These are phyloP conservation scores for Ganoderma lucidum DNA, from an alignment of 1,284 basidiomycete species.

Conservation along the genomic window DNA sequence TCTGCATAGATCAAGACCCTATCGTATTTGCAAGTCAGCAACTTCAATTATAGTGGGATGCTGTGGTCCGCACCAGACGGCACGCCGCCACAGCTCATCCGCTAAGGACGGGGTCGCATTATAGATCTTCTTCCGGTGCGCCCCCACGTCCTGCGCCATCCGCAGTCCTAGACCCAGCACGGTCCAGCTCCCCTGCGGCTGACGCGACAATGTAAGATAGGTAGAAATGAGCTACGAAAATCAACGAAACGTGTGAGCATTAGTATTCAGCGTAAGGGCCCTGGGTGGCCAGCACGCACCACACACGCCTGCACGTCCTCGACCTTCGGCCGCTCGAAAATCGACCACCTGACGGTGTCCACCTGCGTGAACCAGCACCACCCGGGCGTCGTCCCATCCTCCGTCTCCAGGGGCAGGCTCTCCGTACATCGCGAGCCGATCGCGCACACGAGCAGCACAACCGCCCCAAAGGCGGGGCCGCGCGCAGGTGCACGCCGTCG, in stretches of 20 bases:
- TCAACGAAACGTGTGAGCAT: no score
- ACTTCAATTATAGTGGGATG: no score
- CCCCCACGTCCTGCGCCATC: no score
- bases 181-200: no score
- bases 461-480: conserved; percentile 55
- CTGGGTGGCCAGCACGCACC: conserved; percentile 57
- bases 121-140: no score
- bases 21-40: no score
- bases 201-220: no score
- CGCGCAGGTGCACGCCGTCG: conserved; percentile 50
- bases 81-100: no score
- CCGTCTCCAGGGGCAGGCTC: conserved; percentile 64
- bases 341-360: conserved; percentile 55
- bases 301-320: conserved; percentile 77
- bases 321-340: conserved; percentile 66
- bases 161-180: no score
- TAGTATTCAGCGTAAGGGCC: conserved; percentile 36
- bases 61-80: conserved; percentile 48
- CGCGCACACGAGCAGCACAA: conserved; percentile 61
- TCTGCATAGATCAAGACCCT: no score
- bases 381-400: conserved; percentile 64
- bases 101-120: no score
- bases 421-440: conserved; percentile 55
- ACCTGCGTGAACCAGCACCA: conserved; percentile 82
- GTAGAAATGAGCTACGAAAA: no score